Percentiles rank a stretch among this genome's conserved stretches.
phyloP scores from a whole-genome alignment of 169 alveolate species.

The Cryptosporidium muris region DNA sequence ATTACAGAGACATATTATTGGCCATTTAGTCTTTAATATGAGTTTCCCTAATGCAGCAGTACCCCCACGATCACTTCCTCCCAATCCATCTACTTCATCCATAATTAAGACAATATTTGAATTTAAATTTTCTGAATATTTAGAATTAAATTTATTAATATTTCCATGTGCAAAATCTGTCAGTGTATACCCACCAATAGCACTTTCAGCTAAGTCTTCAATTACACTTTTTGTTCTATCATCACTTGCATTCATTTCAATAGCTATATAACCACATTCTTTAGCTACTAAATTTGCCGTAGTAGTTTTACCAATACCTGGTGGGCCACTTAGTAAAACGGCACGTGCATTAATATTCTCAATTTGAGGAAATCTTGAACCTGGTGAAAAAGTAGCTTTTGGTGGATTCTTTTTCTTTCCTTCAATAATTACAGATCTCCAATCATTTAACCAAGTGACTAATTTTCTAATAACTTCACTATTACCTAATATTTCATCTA shows the following conservation, averaged over 20 bases:
- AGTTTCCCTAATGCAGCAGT: slow-evolving; percentile 91
- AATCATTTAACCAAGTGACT: slow-evolving; percentile 92
- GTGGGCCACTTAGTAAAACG: slow-evolving; percentile 96
- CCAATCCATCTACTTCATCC: slow-evolving; percentile 99
- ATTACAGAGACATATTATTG: slow-evolving; percentile 96
- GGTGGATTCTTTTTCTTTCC: slow-evolving; percentile 74
- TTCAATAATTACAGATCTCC: slow-evolving; percentile 90
- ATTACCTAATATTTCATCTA: slow-evolving; percentile 92
- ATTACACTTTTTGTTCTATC: slow-evolving; percentile 92
- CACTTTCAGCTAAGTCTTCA: slow-evolving; percentile 81
- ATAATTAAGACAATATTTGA: slow-evolving; percentile 84
- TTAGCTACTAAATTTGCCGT: slow-evolving; percentile 91
- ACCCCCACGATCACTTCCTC: slow-evolving; percentile 98
- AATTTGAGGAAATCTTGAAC: slow-evolving; percentile 58
- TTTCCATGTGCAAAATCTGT: slow-evolving; percentile 42
- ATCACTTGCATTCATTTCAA: slow-evolving; percentile 97
- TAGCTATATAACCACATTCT: slow-evolving; percentile 87
- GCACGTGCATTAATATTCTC: slow-evolving; percentile 90
- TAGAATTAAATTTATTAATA: neutral
- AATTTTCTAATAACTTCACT: slow-evolving; percentile 84
- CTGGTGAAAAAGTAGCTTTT: slow-evolving; percentile 67
- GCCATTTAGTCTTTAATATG: slow-evolving; percentile 91
- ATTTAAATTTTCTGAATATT: slow-evolving; percentile 63
- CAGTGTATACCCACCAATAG: slow-evolving; percentile 52
- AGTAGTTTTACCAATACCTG: slow-evolving; percentile 99